Percentiles rank a stretch among this genome's conserved stretches.
Conservation (phyloP, 257 asterid species). For the Eucommia ulmoides region DNA sequence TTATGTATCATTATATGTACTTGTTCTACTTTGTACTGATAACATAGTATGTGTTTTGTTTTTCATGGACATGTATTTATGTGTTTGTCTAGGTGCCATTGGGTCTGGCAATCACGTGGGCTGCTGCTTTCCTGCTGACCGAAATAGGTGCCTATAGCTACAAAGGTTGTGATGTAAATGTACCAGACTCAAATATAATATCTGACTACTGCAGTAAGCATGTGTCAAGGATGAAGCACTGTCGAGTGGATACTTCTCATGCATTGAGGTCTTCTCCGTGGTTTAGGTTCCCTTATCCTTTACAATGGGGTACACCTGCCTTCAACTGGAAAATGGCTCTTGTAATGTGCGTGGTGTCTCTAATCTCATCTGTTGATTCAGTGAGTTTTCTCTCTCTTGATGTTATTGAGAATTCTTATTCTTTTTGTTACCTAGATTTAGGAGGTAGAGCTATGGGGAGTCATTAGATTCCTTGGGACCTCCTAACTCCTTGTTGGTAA, state of each 20-base stretch:
- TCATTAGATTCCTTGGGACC: no score
- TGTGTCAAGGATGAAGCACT: conserved; percentile 62
- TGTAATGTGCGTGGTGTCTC: conserved; percentile 88
- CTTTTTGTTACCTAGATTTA: no score
- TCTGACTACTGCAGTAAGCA: conserved; percentile 85
- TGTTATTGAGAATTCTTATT: no score
- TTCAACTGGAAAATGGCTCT: conserved; percentile 92
- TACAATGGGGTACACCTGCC: conserved; percentile 95
- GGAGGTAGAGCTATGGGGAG: no score
- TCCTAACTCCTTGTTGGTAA: no score
- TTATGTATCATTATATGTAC: no score
- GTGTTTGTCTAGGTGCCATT: conserved; percentile 55
- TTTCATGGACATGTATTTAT: no score
- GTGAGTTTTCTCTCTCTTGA: conserved; percentile 32
- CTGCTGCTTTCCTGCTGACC: conserved; percentile 67
- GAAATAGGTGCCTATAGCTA: conserved; percentile 69
- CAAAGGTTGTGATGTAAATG: conserved; percentile 75
- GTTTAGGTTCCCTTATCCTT: conserved; percentile 93
- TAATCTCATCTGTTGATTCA: conserved; percentile 87
- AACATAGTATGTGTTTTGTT: no score
- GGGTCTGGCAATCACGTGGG: conserved; percentile 80
- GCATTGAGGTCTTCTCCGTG: conserved; percentile 79
- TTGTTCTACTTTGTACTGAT: no score
- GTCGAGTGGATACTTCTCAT: conserved; percentile 81
- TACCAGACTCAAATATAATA: conserved; percentile 68